phyloP scores from a whole-genome alignment of 352 stramenopile genomes.

The Phytophthora podocarpi region DNA sequence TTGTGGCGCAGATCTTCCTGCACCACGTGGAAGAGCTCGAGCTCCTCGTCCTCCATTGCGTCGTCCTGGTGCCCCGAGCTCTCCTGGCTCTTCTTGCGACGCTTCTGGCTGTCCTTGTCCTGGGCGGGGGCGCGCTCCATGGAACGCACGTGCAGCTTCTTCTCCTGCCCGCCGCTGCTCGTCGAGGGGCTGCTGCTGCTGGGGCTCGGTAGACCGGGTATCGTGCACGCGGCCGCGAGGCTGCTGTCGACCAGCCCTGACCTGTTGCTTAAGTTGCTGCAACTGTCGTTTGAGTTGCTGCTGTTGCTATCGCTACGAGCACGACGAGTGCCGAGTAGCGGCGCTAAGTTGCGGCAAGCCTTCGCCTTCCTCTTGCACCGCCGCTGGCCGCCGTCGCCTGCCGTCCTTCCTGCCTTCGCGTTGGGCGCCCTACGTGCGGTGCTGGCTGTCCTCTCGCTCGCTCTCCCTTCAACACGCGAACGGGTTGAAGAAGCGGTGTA shows the following conservation, averaged over 20 bases:
- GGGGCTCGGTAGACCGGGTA: conserved; percentile 35
- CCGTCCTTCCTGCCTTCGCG: conserved; percentile 26
- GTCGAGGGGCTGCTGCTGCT: conserved; percentile 38
- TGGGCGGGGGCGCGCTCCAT: conserved; percentile 58
- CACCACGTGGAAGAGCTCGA: conserved; percentile 85
- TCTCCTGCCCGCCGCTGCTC: conserved; percentile 45
- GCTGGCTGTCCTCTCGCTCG: too few species aligned
- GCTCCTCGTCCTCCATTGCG: conserved; percentile 84
- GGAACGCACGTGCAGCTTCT: conserved; percentile 65
- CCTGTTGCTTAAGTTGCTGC: conserved; percentile 15
- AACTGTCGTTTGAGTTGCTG: conserved; percentile 3
- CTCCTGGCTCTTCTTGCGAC: conserved; percentile 73
- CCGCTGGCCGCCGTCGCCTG: conserved; percentile 22
- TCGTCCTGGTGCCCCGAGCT: conserved; percentile 31
- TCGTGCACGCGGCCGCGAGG: conserved; percentile 41
- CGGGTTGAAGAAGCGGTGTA: too few species aligned
- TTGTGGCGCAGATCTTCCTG: conserved; percentile 87
- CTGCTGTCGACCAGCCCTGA: conserved; percentile 24
- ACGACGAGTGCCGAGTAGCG: conserved; percentile 1
- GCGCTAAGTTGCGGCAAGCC: conserved; percentile 23
- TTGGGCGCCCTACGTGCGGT: too few species aligned
- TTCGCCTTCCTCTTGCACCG: conserved; percentile 28
- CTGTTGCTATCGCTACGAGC: conserved; percentile 4
- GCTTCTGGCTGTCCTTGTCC: conserved; percentile 64
- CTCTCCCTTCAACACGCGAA: too few species aligned